Conservation (phyloP, 805 yeast genomes). For the Pichia nanzhaoensis region DNA sequence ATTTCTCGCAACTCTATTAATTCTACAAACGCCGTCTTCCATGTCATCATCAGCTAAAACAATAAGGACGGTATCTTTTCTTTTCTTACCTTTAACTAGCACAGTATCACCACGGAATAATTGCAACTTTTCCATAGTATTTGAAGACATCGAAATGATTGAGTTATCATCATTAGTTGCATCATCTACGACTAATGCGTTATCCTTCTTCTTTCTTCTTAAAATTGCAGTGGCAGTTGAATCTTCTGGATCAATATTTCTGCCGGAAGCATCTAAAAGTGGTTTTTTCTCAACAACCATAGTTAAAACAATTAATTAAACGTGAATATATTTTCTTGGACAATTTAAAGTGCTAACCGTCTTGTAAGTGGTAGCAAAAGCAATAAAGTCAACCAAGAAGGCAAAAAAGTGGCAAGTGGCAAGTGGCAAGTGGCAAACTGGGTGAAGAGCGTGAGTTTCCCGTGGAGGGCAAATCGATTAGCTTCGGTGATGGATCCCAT, state of each 20-base stretch:
- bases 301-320: background rate
- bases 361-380: background rate
- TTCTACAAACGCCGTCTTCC: slow-evolving; percentile 90
- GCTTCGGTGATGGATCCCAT: too few relatives aligned
- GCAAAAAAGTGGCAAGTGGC: slow-evolving; percentile 5
- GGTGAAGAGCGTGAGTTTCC: background rate
- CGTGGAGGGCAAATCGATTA: too few relatives aligned
- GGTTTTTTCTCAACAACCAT: slow-evolving; percentile 28
- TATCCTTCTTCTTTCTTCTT: slow-evolving; percentile 96
- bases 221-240: slow-evolving; percentile 92
- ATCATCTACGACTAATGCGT: slow-evolving; percentile 89
- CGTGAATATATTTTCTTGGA: too few relatives aligned
- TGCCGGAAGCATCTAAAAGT: slow-evolving; percentile 33
- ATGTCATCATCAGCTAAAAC: slow-evolving; percentile 95
- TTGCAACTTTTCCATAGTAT: slow-evolving; percentile 91
- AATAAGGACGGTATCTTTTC: slow-evolving; percentile 94
- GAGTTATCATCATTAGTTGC: slow-evolving; percentile 97
- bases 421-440: background rate
- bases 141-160: slow-evolving; percentile 88
- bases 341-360: background rate
- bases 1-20: slow-evolving; percentile 94
- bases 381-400: background rate
- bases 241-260: slow-evolving; percentile 30
- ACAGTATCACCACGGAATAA: slow-evolving; percentile 98
- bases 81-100: slow-evolving; percentile 93